phyloP scores from a whole-genome alignment of 1,284 basidiomycete genomes.

The Lignosus rhinocerotis region DNA sequence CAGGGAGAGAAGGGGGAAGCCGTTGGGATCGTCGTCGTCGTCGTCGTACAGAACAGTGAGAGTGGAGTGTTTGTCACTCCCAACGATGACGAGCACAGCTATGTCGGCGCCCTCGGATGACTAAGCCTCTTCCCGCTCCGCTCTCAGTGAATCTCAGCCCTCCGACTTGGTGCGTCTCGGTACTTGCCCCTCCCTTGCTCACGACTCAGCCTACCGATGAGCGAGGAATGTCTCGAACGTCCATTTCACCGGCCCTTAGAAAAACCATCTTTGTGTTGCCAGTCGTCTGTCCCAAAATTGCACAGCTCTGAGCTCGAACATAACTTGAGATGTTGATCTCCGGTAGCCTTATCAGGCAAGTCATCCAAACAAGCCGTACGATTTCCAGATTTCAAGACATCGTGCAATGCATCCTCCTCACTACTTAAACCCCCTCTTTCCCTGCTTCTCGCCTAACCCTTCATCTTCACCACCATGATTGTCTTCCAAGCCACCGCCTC shows the following conservation, averaged over 20 bases:
- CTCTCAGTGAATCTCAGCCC: neutral
- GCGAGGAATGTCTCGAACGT: neutral
- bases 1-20: slow-evolving; percentile 19
- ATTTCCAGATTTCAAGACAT: slow-evolving; percentile 30
- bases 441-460: slow-evolving; percentile 14
- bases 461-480: slow-evolving; percentile 47
- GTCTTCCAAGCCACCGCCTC: slow-evolving; percentile 87
- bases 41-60: slow-evolving; percentile 33
- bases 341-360: slow-evolving; percentile 21
- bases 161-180: neutral
- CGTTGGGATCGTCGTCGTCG: slow-evolving; percentile 30
- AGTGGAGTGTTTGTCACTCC: slow-evolving; percentile 31
- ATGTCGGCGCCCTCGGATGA: slow-evolving; percentile 19
- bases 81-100: slow-evolving; percentile 31
- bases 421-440: slow-evolving; percentile 20
- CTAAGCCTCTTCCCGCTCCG: slow-evolving; percentile 20
- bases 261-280: neutral
- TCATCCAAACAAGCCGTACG: slow-evolving; percentile 24
- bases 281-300: neutral
- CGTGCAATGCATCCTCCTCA: slow-evolving; percentile 25
- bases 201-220: neutral
- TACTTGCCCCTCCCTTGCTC: neutral
- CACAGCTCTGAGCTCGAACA: neutral
- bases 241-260: neutral
- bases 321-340: slow-evolving; percentile 13